Evolutionary conservation across 768 basidiomycete species (phyloP).

Genomic region (Agaricus subrufescens): DNA sequence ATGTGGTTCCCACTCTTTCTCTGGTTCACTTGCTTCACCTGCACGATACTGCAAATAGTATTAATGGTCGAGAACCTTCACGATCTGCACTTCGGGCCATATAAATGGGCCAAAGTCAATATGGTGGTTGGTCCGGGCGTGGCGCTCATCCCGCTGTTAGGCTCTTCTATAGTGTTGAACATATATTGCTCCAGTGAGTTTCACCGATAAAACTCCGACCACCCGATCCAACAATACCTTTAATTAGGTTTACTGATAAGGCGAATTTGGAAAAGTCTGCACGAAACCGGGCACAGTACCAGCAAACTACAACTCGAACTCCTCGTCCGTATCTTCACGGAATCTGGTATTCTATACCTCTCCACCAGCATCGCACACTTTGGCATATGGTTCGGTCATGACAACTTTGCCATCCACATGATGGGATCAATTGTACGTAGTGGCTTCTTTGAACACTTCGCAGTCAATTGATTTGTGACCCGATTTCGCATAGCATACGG

Average conservation of each 20-base stretch:
- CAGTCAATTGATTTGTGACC: neutral
- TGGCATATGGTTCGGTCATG: neutral
- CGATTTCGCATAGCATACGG: neutral
- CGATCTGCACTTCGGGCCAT: constrained; percentile 1
- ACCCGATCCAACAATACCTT: no score
- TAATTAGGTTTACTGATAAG: neutral
- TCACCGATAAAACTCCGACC: neutral
- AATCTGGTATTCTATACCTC: constrained; percentile 6
- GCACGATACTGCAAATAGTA: constrained; percentile 2
- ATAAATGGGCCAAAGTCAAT: neutral
- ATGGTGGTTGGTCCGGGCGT: constrained; percentile 10
- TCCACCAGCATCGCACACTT: constrained; percentile 1
- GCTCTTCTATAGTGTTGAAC: constrained; percentile 6
- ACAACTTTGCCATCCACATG: neutral
- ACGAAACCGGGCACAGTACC: neutral
- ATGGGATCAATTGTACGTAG: neutral
- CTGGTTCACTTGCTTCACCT: constrained; percentile 7
- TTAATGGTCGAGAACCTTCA: constrained; percentile 2
- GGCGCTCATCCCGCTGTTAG: constrained; percentile 10
- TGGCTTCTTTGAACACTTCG: no score
- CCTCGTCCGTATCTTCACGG: neutral
- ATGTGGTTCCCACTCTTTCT: constrained; percentile 4
- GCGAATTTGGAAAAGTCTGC: neutral
- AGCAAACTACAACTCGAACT: neutral
- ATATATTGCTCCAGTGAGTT: constrained; percentile 6